Evolutionary conservation across 1,284 basidiomycete species (phyloP), one percentile per base, ranked within the genome.

Genomic region (Cryptococcus amylolentus): DNA sequence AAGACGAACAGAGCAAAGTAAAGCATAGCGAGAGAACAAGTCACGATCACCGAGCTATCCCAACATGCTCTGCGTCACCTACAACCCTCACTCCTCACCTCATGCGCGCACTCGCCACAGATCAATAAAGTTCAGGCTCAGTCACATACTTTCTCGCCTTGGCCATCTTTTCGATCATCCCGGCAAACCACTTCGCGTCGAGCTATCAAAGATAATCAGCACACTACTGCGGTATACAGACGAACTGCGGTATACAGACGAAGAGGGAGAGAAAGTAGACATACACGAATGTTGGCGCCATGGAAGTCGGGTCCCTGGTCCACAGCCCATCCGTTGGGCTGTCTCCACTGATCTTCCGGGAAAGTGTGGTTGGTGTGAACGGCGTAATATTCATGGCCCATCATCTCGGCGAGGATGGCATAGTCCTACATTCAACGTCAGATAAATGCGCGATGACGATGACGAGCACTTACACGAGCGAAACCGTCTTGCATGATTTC

Each of bases 351-450:
- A 3, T 60, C 58, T 48, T 31, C 48, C 8, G 65, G 58, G 46
- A 64, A 52, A 20, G 60, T 65, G 42, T 57, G 55, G 54, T 67
- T 63, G 37, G 56, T 41, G 52, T 67, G 65, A n/a, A 65, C 37
- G 18, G 61, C 57, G 38, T 65, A 59, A 49, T 67, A 63, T 37
- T 67, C 65, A 58, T 67, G 63, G 31, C 48, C 46, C 60, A 62
- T 60, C 38, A 65, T 46, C 49, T 63, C 62, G 50, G 61, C 59
- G 31, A 63, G 60, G 40, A 63, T 62, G 3, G 54, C 60, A 39
- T 67, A 63, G 56, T 65, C 64, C 53, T 54, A 46, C 14, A 26
- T 14, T 16, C 7, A n/a, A 28, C 18, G 18, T n/a, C 28, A 48
- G 26, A 13, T 31, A n/a, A n/a, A 18, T 16, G 26, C n/a, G 9